Conservation (phyloP, 768 basidiomycete genomes). For the Russula brevipes region DNA sequence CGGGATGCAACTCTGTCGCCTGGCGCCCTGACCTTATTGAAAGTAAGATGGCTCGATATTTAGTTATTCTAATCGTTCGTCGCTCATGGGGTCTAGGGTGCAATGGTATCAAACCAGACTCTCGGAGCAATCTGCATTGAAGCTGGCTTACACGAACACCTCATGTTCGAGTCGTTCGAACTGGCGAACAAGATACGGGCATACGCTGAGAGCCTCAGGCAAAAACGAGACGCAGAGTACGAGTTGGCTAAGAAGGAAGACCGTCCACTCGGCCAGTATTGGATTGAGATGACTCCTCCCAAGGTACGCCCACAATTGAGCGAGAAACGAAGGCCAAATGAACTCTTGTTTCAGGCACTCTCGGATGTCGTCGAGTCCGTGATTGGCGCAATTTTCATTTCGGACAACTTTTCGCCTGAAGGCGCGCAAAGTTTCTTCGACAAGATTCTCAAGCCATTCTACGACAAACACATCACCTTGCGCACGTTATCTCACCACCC, state of each 20-base stretch:
- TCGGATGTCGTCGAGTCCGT: constrained; percentile 79
- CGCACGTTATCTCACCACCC: constrained; percentile 74
- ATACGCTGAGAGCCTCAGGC: constrained; percentile 48
- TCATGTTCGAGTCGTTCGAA: constrained; percentile 53
- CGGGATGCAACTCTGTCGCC: constrained; percentile 61
- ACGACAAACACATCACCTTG: constrained; percentile 66
- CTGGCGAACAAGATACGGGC: constrained; percentile 46
- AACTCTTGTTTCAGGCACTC: constrained; percentile 45
- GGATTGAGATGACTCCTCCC: constrained; percentile 71
- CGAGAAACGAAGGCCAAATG: background rate
- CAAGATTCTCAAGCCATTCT: constrained; percentile 68
- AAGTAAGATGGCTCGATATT: constrained; percentile 40
- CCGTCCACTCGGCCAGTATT: constrained; percentile 61
- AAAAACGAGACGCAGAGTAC: constrained; percentile 45
- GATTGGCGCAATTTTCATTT: constrained; percentile 74
- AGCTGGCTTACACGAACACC: constrained; percentile 56
- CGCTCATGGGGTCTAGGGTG: constrained; percentile 44
- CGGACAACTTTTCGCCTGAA: constrained; percentile 58
- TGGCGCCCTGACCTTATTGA: constrained; percentile 73
- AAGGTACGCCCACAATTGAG: constrained; percentile 45
- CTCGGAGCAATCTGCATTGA: constrained; percentile 72
- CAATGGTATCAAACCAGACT: constrained; percentile 81
- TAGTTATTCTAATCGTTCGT: background rate
- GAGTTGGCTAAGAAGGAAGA: constrained; percentile 43
- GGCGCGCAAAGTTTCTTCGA: constrained; percentile 65